A percentile compares a stretch with the other conserved stretches of the same genome.
Conservation (phyloP, 345 rosid species). For the Capsella bursapastoris region DNA sequence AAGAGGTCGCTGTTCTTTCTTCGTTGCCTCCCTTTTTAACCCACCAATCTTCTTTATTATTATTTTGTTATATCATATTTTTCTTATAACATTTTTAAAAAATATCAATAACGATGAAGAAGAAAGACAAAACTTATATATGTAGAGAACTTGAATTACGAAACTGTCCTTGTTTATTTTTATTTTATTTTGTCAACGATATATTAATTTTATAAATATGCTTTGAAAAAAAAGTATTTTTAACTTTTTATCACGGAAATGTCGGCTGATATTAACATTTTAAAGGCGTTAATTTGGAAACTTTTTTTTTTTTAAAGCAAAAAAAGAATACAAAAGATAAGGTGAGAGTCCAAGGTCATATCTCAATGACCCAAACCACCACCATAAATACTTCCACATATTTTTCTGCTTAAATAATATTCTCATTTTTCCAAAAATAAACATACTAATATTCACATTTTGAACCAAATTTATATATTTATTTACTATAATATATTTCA, state of each 20-base stretch:
- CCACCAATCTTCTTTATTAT: slow-evolving; percentile 44
- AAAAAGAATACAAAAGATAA: slow-evolving; percentile 39
- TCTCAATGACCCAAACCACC: slow-evolving; percentile 43
- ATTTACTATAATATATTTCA: neutral
- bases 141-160: no score
- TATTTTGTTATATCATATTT: neutral
- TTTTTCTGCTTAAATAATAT: slow-evolving; percentile 27
- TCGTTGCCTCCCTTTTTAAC: slow-evolving; percentile 44
- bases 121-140: slow-evolving; percentile 31
- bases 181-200: slow-evolving; percentile 21
- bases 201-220: no score
- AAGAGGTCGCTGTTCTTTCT: slow-evolving; percentile 57
- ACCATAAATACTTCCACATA: slow-evolving; percentile 43
- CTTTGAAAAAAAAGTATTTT: no score
- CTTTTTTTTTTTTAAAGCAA: neutral
- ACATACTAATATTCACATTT: neutral
- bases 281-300: slow-evolving; percentile 35
- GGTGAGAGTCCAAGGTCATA: slow-evolving; percentile 44
- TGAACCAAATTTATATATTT: neutral
- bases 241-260: slow-evolving; percentile 39
- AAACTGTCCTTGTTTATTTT: slow-evolving; percentile 20
- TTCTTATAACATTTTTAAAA: slow-evolving; percentile 9
- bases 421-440: neutral
- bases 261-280: slow-evolving; percentile 38
- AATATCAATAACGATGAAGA: slow-evolving; percentile 31